Conservation (phyloP, 306 rosid species). For the Dicorynia guianensis region DNA sequence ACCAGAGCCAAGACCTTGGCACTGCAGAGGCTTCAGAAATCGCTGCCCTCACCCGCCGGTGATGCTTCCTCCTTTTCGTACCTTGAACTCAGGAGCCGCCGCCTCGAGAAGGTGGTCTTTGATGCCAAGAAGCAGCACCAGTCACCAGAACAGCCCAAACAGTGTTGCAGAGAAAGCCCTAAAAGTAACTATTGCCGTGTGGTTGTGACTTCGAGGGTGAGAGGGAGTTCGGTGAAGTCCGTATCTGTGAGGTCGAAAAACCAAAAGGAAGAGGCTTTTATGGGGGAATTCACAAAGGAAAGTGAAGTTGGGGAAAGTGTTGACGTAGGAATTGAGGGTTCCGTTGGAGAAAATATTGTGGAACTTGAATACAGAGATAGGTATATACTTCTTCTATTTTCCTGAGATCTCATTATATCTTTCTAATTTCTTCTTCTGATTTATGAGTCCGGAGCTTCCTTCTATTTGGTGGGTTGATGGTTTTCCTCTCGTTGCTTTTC, state of each 20-base stretch:
- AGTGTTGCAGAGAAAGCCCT: constrained; percentile 37
- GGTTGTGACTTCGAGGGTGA: constrained; percentile 39
- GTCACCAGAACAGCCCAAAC: constrained; percentile 30
- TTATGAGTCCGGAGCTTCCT: not conserved
- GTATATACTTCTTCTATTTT: constrained; percentile 41
- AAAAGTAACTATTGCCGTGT: constrained; percentile 1
- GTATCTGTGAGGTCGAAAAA: not conserved
- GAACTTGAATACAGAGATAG: constrained; percentile 65
- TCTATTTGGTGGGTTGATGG: not conserved
- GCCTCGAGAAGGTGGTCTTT: constrained; percentile 63
- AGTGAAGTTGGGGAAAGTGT: constrained; percentile 39
- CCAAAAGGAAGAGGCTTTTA: constrained; percentile 6
- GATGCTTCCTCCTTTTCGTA: constrained; percentile 59
- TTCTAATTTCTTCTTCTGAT: not conserved
- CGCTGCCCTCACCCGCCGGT: not conserved
- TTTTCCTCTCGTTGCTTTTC: not conserved
- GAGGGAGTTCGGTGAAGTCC: constrained; percentile 36
- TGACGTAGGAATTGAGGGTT: constrained; percentile 55
- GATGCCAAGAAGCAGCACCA: constrained; percentile 23
- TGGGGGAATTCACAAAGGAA: constrained; percentile 19
- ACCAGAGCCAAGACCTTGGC: constrained; percentile 84
- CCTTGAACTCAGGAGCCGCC: constrained; percentile 88
- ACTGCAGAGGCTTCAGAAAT: constrained; percentile 57
- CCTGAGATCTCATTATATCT: not conserved
- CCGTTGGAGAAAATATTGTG: constrained; percentile 64